Conservation (phyloP, 306 rosid genomes). For the Hippophae gyantsensis region DNA sequence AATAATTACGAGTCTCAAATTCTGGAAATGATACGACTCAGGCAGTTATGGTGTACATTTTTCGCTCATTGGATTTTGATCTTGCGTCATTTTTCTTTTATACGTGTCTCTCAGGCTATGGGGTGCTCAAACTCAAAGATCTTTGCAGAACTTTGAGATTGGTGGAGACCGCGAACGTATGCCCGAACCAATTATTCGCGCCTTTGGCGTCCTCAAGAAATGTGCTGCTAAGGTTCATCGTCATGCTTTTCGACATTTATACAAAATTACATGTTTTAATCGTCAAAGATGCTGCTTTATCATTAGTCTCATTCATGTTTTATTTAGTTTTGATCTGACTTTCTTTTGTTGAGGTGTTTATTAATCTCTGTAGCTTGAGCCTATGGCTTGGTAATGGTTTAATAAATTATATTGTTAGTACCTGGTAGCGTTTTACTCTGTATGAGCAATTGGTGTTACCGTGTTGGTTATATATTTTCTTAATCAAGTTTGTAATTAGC, state of each 20-base stretch:
- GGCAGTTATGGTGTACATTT: background rate
- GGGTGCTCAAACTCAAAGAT: conserved; percentile 98
- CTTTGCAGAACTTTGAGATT: conserved; percentile 86
- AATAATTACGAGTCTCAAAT: too few species aligned
- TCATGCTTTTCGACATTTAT: background rate
- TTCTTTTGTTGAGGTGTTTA: too few species aligned
- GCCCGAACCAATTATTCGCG: conserved; percentile 94
- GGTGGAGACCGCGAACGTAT: conserved; percentile 95
- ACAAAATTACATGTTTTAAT: too few species aligned
- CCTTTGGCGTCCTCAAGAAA: conserved; percentile 81
- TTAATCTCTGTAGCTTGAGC: too few species aligned
- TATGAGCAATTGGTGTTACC: background rate
- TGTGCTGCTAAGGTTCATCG: conserved; percentile 72
- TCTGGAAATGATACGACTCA: too few species aligned
- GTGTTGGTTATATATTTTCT: background rate
- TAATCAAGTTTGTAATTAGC: background rate
- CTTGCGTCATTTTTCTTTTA: background rate
- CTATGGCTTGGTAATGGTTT: too few species aligned
- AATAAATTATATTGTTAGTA: too few species aligned
- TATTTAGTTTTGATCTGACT: too few species aligned
- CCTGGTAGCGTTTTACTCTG: too few species aligned
- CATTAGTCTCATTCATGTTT: too few species aligned
- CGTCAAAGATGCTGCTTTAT: too few species aligned
- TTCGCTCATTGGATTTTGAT: background rate
- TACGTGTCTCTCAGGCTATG: conserved; percentile 41